These are phyloP conservation scores for Phytopythium ostracodes DNA, from an alignment of 352 stramenopile species.

Conservation along the genomic window DNA sequence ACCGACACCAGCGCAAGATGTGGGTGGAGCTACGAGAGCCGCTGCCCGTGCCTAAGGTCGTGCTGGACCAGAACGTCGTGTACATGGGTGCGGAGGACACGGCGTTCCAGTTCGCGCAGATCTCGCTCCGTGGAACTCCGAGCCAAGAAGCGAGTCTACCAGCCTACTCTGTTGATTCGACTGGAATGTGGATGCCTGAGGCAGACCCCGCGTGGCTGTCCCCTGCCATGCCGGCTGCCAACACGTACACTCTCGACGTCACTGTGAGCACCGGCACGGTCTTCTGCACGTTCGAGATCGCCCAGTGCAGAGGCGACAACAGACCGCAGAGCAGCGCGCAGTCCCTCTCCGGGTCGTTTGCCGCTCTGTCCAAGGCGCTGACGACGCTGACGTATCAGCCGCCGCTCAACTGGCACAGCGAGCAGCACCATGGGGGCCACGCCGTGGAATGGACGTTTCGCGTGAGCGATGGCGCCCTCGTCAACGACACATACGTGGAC, in stretches of 20 bases:
- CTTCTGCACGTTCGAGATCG: constrained; percentile 6
- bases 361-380: neutral
- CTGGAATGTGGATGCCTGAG: neutral
- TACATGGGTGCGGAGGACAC: constrained; percentile 38
- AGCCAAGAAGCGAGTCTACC: constrained; percentile 2
- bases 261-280: constrained; percentile 18
- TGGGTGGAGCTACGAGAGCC: constrained; percentile 20
- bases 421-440: constrained; percentile 13
- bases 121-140: constrained; percentile 18
- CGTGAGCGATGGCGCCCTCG: constrained; percentile 16
- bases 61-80: constrained; percentile 15
- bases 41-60: constrained; percentile 24
- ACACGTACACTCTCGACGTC: constrained; percentile 16
- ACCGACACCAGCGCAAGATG: constrained; percentile 19
- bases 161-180: neutral
- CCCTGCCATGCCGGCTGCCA: neutral
- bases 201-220: neutral
- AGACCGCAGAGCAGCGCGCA: constrained; percentile 17
- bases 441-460: constrained; percentile 49
- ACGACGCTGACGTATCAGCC: constrained; percentile 27
- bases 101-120: constrained; percentile 37
- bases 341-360: constrained; percentile 2
- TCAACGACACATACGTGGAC: constrained; percentile 25
- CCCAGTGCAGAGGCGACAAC: constrained; percentile 7
- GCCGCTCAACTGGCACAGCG: constrained; percentile 50